Conservation (phyloP, 164 flowering plant species). For the Vitis rupestris region DNA sequence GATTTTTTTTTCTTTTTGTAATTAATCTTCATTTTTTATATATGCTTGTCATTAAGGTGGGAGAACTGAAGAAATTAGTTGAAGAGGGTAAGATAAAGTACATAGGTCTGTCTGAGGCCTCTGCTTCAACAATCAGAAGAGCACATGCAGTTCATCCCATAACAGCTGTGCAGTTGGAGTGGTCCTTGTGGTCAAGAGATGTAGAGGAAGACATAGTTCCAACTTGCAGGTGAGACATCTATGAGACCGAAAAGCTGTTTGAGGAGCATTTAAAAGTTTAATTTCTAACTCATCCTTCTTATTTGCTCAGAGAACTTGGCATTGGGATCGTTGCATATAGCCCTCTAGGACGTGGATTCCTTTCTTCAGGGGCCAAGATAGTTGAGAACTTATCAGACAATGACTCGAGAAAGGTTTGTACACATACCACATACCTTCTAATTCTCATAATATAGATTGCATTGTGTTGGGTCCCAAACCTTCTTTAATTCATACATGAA, state of each 20-base stretch:
- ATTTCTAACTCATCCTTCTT: neutral
- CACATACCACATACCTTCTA: too few species aligned
- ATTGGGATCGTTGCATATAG: conserved; percentile 64
- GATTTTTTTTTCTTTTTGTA: neutral
- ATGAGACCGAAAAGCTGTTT: neutral
- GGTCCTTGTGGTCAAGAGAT: conserved; percentile 58
- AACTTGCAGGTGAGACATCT: conserved; percentile 31
- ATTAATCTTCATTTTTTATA: too few species aligned
- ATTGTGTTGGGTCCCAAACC: too few species aligned
- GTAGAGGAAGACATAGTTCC: conserved; percentile 36
- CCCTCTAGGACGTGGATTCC: conserved; percentile 60
- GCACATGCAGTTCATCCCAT: conserved; percentile 68
- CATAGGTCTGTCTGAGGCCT: conserved; percentile 58
- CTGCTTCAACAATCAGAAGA: conserved; percentile 57
- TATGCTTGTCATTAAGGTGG: conserved; percentile 23
- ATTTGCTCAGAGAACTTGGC: conserved; percentile 36
- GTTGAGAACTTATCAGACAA: conserved; percentile 27
- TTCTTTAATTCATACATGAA: too few species aligned
- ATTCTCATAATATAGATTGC: too few species aligned
- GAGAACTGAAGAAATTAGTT: conserved; percentile 54
- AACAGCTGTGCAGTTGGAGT: conserved; percentile 64
- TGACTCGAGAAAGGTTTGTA: conserved; percentile 51
- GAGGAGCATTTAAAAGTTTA: neutral
- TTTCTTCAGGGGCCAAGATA: conserved; percentile 45
- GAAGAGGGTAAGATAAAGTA: conserved; percentile 62